Evolutionary conservation across 257 asterid species (phyloP), one percentile per base, ranked within the genome.

Genomic region (Penstemon newberryi): DNA sequence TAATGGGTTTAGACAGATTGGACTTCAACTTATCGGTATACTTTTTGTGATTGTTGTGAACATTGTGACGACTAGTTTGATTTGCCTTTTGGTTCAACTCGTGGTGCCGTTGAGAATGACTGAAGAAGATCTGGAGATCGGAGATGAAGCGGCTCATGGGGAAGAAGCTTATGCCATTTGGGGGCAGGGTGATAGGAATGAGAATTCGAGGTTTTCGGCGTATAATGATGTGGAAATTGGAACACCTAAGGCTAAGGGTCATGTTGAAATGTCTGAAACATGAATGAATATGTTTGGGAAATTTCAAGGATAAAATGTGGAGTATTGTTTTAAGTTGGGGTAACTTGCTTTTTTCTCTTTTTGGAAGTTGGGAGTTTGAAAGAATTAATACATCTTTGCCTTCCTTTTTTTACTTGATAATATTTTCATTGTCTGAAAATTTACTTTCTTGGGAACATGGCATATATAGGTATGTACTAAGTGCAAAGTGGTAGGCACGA

Each of bases 141-240:
- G 95, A 4, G 95, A 87, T 55, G 92, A 87, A 18, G 95, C 92
- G 12, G 92, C 92, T 2, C 95, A 87, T 41, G 95, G 95, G 2
- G 92, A 87, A 63, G 95, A 87, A 46, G 92, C 95, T 3, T 87
- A 87, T 41, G 89, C 92, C n/a, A 83, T 83, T 36, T 87, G 95
- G 95, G 92, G 92, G 2, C 88, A 87, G 66, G 95, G 95, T 38
- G 92, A 87, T 5, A 76, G 86, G 77, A 71, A 71, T 12, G 90
- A 84, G 36, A 84, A 70, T 63, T 79, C 87, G 0, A 73, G 84
- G 44, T 62, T 73, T 53, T 76, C 89, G n/a, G 65, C 67, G 8
- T 76, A 79, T 39, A 86, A 83, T 61, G 86, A 81, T 56, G 82
- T 80, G 33, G 84, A 80, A 37, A 42, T 47, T 6, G 86, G 82